Percentiles rank a stretch among this genome's conserved stretches.
Conservation (phyloP, 1,284 basidiomycete species). For the Bondarzewia mesenterica region DNA sequence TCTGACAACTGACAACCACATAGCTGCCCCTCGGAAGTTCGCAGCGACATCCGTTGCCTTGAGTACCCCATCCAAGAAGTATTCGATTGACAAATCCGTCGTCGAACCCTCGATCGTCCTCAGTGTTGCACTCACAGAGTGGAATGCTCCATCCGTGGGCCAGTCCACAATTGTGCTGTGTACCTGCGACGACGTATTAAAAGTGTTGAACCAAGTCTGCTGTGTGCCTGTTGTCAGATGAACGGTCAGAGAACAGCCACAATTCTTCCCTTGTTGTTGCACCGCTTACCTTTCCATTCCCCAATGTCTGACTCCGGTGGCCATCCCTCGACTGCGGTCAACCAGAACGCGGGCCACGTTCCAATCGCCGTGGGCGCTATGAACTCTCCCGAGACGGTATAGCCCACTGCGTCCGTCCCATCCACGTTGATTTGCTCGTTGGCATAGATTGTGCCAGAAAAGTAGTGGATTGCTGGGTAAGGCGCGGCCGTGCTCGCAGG, state of each 20-base stretch:
- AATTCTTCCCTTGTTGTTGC: no score
- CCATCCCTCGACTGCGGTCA: conserved; percentile 30
- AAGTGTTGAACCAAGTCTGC: conserved; percentile 37
- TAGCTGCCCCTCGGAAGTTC: conserved; percentile 29
- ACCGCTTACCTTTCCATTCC: conserved; percentile 29
- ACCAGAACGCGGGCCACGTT: conserved; percentile 39
- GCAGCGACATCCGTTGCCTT: conserved; percentile 29
- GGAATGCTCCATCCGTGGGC: conserved; percentile 35
- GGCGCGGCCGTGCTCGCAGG: conserved; percentile 32
- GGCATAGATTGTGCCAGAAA: conserved; percentile 27
- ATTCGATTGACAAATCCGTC: conserved; percentile 25
- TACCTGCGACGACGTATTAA: conserved; percentile 33
- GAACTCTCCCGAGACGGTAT: conserved; percentile 34
- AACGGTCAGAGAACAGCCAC: no score
- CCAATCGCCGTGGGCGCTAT: conserved; percentile 31
- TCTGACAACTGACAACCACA: conserved; percentile 29
- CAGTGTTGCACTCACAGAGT: conserved; percentile 27
- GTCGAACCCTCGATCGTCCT: not conserved
- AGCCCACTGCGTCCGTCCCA: conserved; percentile 9
- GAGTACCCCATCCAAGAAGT: conserved; percentile 30
- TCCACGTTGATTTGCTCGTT: conserved; percentile 32
- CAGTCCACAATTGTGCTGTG: conserved; percentile 29
- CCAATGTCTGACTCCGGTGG: conserved; percentile 35
- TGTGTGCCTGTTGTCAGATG: conserved; percentile 26
- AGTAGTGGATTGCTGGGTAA: conserved; percentile 14